Evolutionary conservation across 2,329 filamentous ascomycete species (phyloP).

Genomic region (Phyllosticta capitalensis): DNA sequence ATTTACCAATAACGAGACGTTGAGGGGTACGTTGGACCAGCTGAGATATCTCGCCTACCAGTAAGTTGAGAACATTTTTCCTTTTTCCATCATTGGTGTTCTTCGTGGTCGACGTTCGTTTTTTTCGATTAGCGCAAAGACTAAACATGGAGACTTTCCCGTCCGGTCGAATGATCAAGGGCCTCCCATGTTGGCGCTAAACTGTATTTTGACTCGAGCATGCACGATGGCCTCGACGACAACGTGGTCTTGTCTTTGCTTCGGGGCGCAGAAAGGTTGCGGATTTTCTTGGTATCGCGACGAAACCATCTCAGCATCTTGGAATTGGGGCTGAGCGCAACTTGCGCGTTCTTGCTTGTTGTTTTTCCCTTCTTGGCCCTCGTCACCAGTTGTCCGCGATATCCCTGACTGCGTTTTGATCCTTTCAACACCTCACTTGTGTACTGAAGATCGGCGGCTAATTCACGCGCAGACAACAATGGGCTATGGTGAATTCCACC

Average conservation of each 20-base stretch:
- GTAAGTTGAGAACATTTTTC: not conserved
- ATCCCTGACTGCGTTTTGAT: not conserved
- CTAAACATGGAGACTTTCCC: not conserved
- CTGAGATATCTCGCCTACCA: slow-evolving; percentile 18
- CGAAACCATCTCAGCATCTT: not conserved
- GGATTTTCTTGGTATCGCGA: not conserved
- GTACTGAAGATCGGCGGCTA: slow-evolving; percentile 14
- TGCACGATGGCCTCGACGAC: not conserved
- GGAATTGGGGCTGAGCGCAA: not conserved
- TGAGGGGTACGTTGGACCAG: slow-evolving; percentile 14
- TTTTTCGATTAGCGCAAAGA: not conserved
- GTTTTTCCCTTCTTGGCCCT: not conserved
- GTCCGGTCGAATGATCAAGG: not conserved
- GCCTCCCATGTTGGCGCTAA: not conserved
- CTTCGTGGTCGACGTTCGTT: not conserved
- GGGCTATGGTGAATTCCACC: slow-evolving; percentile 23
- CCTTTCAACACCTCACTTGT: not conserved
- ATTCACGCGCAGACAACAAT: slow-evolving; percentile 30
- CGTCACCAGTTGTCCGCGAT: not conserved
- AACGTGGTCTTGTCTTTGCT: not conserved
- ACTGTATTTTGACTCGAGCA: not conserved
- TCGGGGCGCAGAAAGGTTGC: not conserved
- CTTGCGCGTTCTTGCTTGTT: not conserved
- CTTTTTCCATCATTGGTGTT: not conserved
- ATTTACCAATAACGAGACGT: slow-evolving; percentile 22